Evolutionary conservation across 306 rosid genomes (phyloP), one percentile per base, ranked within the genome.

Genomic region (Leucaena leucocephala): DNA sequence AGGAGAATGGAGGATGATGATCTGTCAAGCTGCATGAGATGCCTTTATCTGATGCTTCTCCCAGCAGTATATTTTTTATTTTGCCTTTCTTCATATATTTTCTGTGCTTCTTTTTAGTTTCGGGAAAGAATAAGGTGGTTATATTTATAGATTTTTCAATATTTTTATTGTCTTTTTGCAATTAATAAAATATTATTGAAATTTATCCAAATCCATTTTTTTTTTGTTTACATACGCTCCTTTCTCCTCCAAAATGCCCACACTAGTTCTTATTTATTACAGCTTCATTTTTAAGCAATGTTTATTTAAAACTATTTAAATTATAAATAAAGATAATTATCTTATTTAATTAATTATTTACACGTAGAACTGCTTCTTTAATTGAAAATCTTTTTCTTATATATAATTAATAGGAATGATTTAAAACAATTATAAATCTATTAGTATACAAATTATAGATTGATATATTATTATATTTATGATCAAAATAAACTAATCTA

Each of bases 21-120:
- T 17, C 16, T 67, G 72, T 67, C 50, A 42, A 67, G 11, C 50
- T n/a, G 52, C 72, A 67, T 67, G 11, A 42, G 72, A 42, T 68
- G n/a, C 72, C 52, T 42, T 68, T 42, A 40, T 6, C 72, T 19
- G 4, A 67, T 39, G 1, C 49, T 40, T 39, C 5, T 2, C 8
- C 9, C 33, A n/a, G 15, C 4, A 6, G 0, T 9, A 9, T 68
- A 17, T 15, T n/a, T 16, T 6, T 19, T 19, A 12, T 16, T 6
- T 50, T 61, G 8, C n/a, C 66, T 27, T 61, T 61, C 16, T 0
- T 34, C 40, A 17, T 35, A 27, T 27, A 42, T 5, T 68, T 68
- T 68, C 36, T 40, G 35, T 42, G 6, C 11, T n/a, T 9, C 33
- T 3, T 38, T 40, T 12, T 27, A 27, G 27, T 27, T 43, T 15